A percentile compares a stretch with the other conserved stretches of the same genome.
phyloP scores from a whole-genome alignment of 805 yeast species.

The Candida easanensis region DNA sequence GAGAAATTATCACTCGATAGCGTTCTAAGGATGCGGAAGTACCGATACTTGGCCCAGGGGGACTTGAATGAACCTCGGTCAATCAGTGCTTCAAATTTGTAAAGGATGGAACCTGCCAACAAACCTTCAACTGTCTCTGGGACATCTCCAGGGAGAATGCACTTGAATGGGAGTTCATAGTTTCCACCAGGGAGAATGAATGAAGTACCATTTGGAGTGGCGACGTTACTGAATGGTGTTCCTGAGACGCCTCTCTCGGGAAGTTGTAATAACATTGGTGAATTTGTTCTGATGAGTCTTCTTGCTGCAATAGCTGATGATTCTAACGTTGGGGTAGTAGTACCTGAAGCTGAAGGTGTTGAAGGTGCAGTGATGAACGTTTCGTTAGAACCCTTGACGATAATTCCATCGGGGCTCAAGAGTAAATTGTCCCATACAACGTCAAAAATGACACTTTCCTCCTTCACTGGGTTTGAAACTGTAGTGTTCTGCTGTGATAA shows the following conservation, averaged over 20 bases:
- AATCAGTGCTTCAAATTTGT: constrained; percentile 70
- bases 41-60: constrained; percentile 47
- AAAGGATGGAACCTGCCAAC: constrained; percentile 71
- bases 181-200: constrained; percentile 62
- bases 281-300: constrained; percentile 21
- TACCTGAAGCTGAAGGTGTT: neutral
- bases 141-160: constrained; percentile 71
- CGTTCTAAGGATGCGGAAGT: constrained; percentile 77
- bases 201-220: constrained; percentile 23
- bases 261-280: constrained; percentile 26
- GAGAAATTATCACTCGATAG: constrained; percentile 71
- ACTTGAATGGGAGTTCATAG: constrained; percentile 82
- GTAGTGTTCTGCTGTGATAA: constrained; percentile 37
- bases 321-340: neutral
- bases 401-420: constrained; percentile 29
- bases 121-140: constrained; percentile 90
- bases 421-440: constrained; percentile 66
- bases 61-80: constrained; percentile 59
- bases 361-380: constrained; percentile 3
- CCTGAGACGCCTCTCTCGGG: constrained; percentile 30
- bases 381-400: constrained; percentile 5
- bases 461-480: constrained; percentile 39
- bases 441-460: constrained; percentile 63
- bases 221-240: constrained; percentile 31
- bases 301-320: constrained; percentile 14